A percentile compares a stretch with the other conserved stretches of the same genome.
Evolutionary conservation across 2,329 filamentous ascomycete genomes (phyloP).

Genomic region (Aureobasidium namibiae): DNA sequence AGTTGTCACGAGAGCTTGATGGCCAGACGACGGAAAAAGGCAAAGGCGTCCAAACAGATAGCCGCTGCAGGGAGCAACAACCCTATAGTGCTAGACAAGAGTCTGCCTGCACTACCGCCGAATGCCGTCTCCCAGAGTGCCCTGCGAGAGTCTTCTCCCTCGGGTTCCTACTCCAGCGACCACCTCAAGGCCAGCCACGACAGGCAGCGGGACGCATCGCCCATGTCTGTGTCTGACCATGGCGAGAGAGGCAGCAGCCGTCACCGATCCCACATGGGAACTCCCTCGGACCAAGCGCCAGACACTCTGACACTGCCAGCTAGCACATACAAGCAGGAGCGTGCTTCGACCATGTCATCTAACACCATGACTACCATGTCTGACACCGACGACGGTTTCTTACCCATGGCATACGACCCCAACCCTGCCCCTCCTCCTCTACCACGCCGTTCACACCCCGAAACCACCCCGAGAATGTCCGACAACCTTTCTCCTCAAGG

Average conservation of each 20-base stretch:
- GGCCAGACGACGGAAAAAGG: constrained; percentile 82
- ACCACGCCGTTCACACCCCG: constrained; percentile 3
- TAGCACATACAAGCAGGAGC: constrained; percentile 68
- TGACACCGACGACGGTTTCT: constrained; percentile 47
- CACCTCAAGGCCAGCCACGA: background rate
- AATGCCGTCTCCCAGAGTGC: constrained; percentile 57
- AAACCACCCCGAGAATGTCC: constrained; percentile 15
- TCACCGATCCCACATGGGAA: background rate
- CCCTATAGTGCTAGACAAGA: constrained; percentile 79
- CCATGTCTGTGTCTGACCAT: constrained; percentile 24
- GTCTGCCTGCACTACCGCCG: constrained; percentile 79
- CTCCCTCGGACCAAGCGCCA: constrained; percentile 18
- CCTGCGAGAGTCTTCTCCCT: constrained; percentile 53
- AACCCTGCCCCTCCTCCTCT: constrained; percentile 29
- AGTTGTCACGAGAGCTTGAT: constrained; percentile 95
- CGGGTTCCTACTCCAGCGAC: constrained; percentile 58
- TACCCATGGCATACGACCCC: constrained; percentile 45
- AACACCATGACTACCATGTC: constrained; percentile 36
- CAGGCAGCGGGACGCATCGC: constrained; percentile 26
- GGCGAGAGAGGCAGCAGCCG: constrained; percentile 12
- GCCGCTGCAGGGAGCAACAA: constrained; percentile 16
- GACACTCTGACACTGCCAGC: constrained; percentile 64
- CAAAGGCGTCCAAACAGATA: constrained; percentile 44
- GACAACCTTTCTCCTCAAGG: constrained; percentile 31
- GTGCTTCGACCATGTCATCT: constrained; percentile 58